Evolutionary conservation across 164 flowering plant genomes (phyloP).

Genomic region (Malania oleifera): DNA sequence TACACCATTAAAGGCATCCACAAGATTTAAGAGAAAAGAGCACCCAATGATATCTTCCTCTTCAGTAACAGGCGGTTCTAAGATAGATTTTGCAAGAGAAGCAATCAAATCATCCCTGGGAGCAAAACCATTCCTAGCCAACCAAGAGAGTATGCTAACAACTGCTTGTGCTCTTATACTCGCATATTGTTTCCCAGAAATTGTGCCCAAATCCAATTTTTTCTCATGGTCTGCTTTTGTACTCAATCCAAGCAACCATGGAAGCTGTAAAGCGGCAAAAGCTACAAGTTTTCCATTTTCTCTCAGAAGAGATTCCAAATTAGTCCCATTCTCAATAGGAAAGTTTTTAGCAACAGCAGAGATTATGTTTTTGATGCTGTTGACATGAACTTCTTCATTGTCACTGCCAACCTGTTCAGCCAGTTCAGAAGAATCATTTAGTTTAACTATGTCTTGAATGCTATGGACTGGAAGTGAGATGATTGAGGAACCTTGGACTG

Average conservation of each 20-base stretch:
- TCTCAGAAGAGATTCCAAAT: slow-evolving; percentile 48
- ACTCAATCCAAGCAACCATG: slow-evolving; percentile 81
- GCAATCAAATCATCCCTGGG: slow-evolving; percentile 78
- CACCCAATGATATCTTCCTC: slow-evolving; percentile 73
- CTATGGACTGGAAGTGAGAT: slow-evolving; percentile 27
- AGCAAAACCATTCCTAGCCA: slow-evolving; percentile 73
- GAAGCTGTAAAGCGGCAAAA: slow-evolving; percentile 74
- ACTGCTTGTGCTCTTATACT: slow-evolving; percentile 57
- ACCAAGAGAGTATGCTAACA: slow-evolving; percentile 66
- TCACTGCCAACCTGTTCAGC: slow-evolving; percentile 20
- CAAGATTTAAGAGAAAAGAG: slow-evolving; percentile 74
- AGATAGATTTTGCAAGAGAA: slow-evolving; percentile 62
- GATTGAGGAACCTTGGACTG: slow-evolving; percentile 34
- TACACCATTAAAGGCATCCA: slow-evolving; percentile 84
- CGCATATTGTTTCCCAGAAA: slow-evolving; percentile 31
- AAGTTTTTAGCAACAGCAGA: slow-evolving; percentile 46
- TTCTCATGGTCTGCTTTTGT: slow-evolving; percentile 34
- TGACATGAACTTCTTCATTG: slow-evolving; percentile 33
- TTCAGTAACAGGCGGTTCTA: slow-evolving; percentile 67
- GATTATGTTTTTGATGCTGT: slow-evolving; percentile 31
- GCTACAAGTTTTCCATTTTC: slow-evolving; percentile 68
- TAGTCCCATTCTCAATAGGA: slow-evolving; percentile 34
- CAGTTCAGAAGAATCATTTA: slow-evolving; percentile 28
- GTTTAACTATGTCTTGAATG: slow-evolving; percentile 24
- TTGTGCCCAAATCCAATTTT: slow-evolving; percentile 18